Conservation (phyloP, 768 basidiomycete genomes). For the Leccinum rimulosum region DNA sequence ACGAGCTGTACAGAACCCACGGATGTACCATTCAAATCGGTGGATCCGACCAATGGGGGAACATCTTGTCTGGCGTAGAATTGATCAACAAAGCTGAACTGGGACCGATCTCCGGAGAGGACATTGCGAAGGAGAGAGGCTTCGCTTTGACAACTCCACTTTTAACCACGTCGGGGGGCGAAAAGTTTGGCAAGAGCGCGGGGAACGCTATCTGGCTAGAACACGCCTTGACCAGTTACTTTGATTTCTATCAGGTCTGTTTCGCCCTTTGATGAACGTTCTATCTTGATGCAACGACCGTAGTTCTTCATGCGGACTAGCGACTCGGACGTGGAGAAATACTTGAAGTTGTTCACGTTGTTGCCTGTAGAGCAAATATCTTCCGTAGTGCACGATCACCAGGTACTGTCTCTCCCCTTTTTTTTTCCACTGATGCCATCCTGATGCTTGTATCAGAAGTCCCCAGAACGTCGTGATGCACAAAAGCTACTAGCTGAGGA, state of each 20-base stretch:
- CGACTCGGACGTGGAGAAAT: slow-evolving; percentile 77
- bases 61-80: slow-evolving; percentile 91
- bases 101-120: neutral
- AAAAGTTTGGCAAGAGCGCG: slow-evolving; percentile 97
- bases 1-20: slow-evolving; percentile 60
- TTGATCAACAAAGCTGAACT: slow-evolving; percentile 62
- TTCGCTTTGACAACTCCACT: slow-evolving; percentile 94
- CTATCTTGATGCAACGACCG: neutral
- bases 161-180: slow-evolving; percentile 82
- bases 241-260: slow-evolving; percentile 91
- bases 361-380: slow-evolving; percentile 58
- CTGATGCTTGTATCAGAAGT: slow-evolving; percentile 14
- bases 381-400: slow-evolving; percentile 55
- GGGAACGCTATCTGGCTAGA: slow-evolving; percentile 93
- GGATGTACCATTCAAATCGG: slow-evolving; percentile 87
- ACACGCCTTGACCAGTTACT: slow-evolving; percentile 70
- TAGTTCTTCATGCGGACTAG: slow-evolving; percentile 88
- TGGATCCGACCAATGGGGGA: slow-evolving; percentile 98
- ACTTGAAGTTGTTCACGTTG: slow-evolving; percentile 82
- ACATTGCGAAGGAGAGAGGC: slow-evolving; percentile 36
- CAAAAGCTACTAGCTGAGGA: slow-evolving; percentile 55
- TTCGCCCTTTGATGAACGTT: neutral
- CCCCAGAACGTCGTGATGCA: slow-evolving; percentile 42
- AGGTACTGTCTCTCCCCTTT: slow-evolving; percentile 35
- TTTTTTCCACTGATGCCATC: neutral